Percentiles rank a stretch among this genome's conserved stretches.
Evolutionary conservation across 352 stramenopile species (phyloP).

Genomic region (Globisporangium radiosum): DNA sequence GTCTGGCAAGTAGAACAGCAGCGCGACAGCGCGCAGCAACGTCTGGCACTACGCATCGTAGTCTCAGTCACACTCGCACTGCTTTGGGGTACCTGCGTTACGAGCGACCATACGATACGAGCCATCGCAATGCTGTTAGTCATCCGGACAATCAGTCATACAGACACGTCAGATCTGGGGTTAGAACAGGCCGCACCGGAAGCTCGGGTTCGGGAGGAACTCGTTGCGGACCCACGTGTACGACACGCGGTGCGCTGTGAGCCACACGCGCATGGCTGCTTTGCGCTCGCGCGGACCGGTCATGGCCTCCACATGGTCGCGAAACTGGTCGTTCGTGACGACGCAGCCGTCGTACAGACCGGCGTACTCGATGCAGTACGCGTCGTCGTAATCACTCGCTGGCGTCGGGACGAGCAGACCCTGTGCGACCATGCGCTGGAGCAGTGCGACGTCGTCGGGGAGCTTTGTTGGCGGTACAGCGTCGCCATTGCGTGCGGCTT

Average conservation of each 20-base stretch:
- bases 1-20: not conserved
- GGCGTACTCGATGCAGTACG: slow-evolving; percentile 88
- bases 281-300: slow-evolving; percentile 48
- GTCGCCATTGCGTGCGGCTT: slow-evolving; percentile 14
- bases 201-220: slow-evolving; percentile 86
- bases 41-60: too few species aligned
- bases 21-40: not conserved
- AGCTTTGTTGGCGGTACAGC: slow-evolving; percentile 47
- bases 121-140: slow-evolving; percentile 1
- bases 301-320: slow-evolving; percentile 77
- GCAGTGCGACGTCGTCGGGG: slow-evolving; percentile 62
- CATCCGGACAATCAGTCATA: not conserved
- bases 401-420: slow-evolving; percentile 75
- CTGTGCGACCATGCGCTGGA: slow-evolving; percentile 62
- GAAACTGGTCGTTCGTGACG: slow-evolving; percentile 87
- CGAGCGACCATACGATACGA: not conserved
- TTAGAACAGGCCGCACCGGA: slow-evolving; percentile 24
- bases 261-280: slow-evolving; percentile 53
- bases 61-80: slow-evolving; percentile 1
- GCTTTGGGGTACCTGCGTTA: slow-evolving; percentile 3
- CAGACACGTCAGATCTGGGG: not conserved
- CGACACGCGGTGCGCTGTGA: slow-evolving; percentile 72
- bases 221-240: slow-evolving; percentile 86
- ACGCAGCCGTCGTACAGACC: slow-evolving; percentile 65
- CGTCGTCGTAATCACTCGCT: slow-evolving; percentile 86